Conservation (phyloP, 495 filamentous ascomycete species). For the Pyrenopolyporus hunteri region DNA sequence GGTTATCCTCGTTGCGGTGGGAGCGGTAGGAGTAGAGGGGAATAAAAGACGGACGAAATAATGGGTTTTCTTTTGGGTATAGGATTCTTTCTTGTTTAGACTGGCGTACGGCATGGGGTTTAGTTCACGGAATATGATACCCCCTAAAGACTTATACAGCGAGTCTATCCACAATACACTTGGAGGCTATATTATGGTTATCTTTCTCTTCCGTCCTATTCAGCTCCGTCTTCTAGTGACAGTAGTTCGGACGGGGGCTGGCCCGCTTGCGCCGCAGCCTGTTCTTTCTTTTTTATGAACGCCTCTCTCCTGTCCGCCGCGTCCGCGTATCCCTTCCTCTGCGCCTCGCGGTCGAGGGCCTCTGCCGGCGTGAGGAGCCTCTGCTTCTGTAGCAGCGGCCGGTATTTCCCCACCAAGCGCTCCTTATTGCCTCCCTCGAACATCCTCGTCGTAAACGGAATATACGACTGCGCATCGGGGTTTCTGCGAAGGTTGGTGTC, state of each 20-base stretch:
- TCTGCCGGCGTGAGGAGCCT: slow-evolving; percentile 69
- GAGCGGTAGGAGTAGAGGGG: neutral
- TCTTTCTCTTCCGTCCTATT: neutral
- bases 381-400: slow-evolving; percentile 69
- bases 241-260: slow-evolving; percentile 4
- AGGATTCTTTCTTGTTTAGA: slow-evolving; percentile 11
- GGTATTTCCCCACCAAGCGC: slow-evolving; percentile 68
- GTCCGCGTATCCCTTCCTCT: slow-evolving; percentile 65
- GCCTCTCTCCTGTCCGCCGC: slow-evolving; percentile 52
- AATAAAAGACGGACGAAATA: too few species aligned
- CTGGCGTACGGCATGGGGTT: slow-evolving; percentile 16
- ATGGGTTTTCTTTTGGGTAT: neutral
- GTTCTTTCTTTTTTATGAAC: slow-evolving; percentile 32
- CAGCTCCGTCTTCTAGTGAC: slow-evolving; percentile 7
- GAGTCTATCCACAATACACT: slow-evolving; percentile 6
- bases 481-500: slow-evolving; percentile 34
- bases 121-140: slow-evolving; percentile 34
- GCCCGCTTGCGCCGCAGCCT: slow-evolving; percentile 18
- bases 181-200: slow-evolving; percentile 1
- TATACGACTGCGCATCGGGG: slow-evolving; percentile 28
- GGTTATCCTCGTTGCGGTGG: neutral
- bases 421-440: slow-evolving; percentile 73
- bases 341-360: slow-evolving; percentile 78
- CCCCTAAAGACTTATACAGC: slow-evolving; percentile 17
- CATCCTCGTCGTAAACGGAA: slow-evolving; percentile 58